Conservation (phyloP, 2,329 filamentous ascomycete species). For the Stemphylium beticola region DNA sequence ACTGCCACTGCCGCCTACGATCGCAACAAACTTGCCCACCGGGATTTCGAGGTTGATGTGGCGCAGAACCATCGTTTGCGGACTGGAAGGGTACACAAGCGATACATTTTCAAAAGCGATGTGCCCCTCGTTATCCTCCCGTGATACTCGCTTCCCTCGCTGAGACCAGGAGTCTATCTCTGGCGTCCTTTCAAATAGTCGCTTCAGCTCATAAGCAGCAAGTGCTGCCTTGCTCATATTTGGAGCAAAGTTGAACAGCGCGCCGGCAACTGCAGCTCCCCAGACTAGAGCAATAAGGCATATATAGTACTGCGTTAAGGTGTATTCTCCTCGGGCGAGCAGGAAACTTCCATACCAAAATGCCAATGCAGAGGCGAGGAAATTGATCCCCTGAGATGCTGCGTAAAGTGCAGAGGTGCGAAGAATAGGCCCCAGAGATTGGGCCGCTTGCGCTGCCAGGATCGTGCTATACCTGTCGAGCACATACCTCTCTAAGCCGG, state of each 20-base stretch:
- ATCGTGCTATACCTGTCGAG: neutral
- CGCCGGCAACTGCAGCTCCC: neutral
- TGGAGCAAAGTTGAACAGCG: neutral
- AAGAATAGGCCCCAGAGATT: neutral
- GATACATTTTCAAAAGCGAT: conserved; percentile 81
- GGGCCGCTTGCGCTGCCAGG: neutral
- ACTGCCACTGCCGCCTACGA: conserved; percentile 67
- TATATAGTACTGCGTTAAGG: neutral
- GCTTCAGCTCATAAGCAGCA: neutral
- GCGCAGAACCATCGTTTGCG: conserved; percentile 80
- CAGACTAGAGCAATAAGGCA: neutral
- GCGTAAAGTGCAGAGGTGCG: neutral
- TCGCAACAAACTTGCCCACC: conserved; percentile 59
- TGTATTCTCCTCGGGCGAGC: neutral
- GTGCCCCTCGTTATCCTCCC: neutral
- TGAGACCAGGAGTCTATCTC: neutral
- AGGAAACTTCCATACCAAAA: neutral
- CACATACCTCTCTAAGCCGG: neutral
- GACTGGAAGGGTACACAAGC: conserved; percentile 84
- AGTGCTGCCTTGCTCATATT: neutral
- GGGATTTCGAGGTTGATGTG: conserved; percentile 53
- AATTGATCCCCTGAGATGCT: neutral
- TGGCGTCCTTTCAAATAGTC: neutral
- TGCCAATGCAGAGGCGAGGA: neutral
- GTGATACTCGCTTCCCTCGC: neutral